Conservation (phyloP, 1,284 basidiomycete species). For the Xanthoconium separans region DNA sequence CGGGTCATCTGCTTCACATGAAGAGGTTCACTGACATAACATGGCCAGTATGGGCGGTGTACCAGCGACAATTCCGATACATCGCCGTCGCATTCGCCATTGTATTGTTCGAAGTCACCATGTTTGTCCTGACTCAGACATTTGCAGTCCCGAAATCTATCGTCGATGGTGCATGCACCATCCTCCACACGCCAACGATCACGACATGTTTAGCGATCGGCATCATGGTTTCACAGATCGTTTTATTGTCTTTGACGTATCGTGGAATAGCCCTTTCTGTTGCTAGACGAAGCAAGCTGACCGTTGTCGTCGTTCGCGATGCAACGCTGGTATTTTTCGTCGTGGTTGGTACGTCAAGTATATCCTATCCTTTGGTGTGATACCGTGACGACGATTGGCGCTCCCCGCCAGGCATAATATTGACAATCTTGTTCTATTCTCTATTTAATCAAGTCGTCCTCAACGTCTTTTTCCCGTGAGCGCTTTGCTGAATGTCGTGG, state of each 20-base stretch:
- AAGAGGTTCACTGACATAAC: not conserved
- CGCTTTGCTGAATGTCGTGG: not conserved
- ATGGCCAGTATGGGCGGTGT: conserved; percentile 15
- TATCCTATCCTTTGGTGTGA: not conserved
- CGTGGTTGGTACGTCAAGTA: conserved; percentile 8
- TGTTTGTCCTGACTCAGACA: not conserved
- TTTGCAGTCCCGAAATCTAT: not conserved
- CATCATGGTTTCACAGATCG: conserved; percentile 14
- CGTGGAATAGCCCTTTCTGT: conserved; percentile 13
- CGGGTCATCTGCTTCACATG: not conserved
- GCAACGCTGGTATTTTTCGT: conserved; percentile 14
- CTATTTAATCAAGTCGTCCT: conserved; percentile 2
- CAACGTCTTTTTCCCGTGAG: conserved; percentile 23
- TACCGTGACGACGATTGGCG: not conserved
- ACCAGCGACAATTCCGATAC: conserved; percentile 6
- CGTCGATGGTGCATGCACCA: conserved; percentile 13
- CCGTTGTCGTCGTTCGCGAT: conserved; percentile 18
- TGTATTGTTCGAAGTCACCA: conserved; percentile 6
- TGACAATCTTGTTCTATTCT: conserved; percentile 6
- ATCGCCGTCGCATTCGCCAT: conserved; percentile 1
- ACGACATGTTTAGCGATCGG: conserved; percentile 1
- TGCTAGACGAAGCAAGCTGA: conserved; percentile 16
- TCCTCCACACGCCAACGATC: conserved; percentile 3
- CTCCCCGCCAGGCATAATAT: conserved; percentile 6
- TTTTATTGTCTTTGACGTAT: conserved; percentile 17